phyloP scores from a whole-genome alignment of 805 yeast genomes.

The Candida insectorum region DNA sequence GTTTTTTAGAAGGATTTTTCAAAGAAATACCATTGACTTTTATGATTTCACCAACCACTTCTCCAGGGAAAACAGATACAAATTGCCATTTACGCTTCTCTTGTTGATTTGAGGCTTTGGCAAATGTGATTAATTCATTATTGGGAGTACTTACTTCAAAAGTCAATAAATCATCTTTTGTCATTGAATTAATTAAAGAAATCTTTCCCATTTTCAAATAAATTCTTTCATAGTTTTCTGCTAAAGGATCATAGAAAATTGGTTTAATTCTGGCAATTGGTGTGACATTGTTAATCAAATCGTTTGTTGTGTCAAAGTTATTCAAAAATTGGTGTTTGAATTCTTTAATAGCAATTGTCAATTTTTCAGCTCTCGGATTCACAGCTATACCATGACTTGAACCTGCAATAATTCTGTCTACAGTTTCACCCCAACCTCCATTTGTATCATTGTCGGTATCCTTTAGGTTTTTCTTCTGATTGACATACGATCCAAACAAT shows the following conservation, averaged over 20 bases:
- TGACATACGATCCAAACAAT: slow-evolving; percentile 66
- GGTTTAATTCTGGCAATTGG: slow-evolving; percentile 67
- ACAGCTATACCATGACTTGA: slow-evolving; percentile 74
- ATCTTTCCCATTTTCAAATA: slow-evolving; percentile 58
- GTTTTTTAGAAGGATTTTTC: slow-evolving; percentile 29
- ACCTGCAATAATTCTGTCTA: slow-evolving; percentile 74
- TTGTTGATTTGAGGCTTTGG: slow-evolving; percentile 65
- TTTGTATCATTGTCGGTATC: slow-evolving; percentile 16
- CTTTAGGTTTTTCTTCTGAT: slow-evolving; percentile 28
- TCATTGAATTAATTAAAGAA: slow-evolving; percentile 22
- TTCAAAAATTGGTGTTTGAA: slow-evolving; percentile 46
- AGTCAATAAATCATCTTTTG: slow-evolving; percentile 45
- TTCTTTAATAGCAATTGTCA: slow-evolving; percentile 71
- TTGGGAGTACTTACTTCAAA: slow-evolving; percentile 53
- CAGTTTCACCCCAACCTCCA: slow-evolving; percentile 86
- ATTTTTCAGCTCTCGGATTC: slow-evolving; percentile 73
- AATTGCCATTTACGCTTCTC: slow-evolving; percentile 60
- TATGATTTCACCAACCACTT: slow-evolving; percentile 68
- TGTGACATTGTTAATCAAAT: slow-evolving; percentile 31
- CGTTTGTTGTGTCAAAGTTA: not conserved
- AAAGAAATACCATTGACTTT: slow-evolving; percentile 56
- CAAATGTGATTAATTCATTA: slow-evolving; percentile 48
- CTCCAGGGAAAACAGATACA: slow-evolving; percentile 68
- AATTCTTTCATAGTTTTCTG: slow-evolving; percentile 55
- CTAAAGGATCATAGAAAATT: slow-evolving; percentile 61